Evolutionary conservation across 2,329 filamentous ascomycete species (phyloP), one percentile per base, ranked within the genome.

Genomic region (Penicillium nordicum): DNA sequence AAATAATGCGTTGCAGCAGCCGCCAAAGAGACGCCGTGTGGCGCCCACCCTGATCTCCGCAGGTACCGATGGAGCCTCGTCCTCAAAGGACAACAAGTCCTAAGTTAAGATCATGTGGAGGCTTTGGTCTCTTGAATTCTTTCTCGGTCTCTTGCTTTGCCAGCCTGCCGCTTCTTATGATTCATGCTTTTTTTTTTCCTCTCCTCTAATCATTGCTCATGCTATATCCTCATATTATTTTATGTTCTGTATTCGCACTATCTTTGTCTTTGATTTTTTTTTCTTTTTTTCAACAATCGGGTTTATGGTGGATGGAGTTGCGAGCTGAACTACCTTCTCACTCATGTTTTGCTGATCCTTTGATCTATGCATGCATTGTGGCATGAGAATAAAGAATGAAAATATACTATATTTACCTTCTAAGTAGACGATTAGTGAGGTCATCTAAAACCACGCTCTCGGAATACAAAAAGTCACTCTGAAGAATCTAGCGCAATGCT

Each of bases 1-100:
- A 45, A 80, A 81, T 16, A 79, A 82, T 8, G 54, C 47, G 21
- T 32, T 11, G 30, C 49, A 51, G 23, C 74, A 72, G 18, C 78
- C 84, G 65, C 79, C 84, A 5, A 91, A 90, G 76, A 87, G 85
- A 74, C 81, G 88, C 64, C 80, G 88, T 47, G 85, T 91, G 64
- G 88, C 87, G 4, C 88, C 88, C 4, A 90, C 86, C 1, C 79
- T 80, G 1, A 78, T 89, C n/a, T 74, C 72, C 16, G 57, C 64
- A 7, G 60, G 63, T 27, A 66, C 58, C 16, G 58, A 63, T 45
- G 16, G 57, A 23, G 4, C 49, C 0, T 57, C 65, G 8, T 25
- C 50, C 18, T 56, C 62, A 1, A 62, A 63, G 40, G 56, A 63
- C 6, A 18, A 38, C 5, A 55, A 49, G n/a, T 2, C 40, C 18